Percentiles rank a stretch among this genome's conserved stretches.
Evolutionary conservation across 441 rosid species (phyloP).

Genomic region (Populus tomentosa): DNA sequence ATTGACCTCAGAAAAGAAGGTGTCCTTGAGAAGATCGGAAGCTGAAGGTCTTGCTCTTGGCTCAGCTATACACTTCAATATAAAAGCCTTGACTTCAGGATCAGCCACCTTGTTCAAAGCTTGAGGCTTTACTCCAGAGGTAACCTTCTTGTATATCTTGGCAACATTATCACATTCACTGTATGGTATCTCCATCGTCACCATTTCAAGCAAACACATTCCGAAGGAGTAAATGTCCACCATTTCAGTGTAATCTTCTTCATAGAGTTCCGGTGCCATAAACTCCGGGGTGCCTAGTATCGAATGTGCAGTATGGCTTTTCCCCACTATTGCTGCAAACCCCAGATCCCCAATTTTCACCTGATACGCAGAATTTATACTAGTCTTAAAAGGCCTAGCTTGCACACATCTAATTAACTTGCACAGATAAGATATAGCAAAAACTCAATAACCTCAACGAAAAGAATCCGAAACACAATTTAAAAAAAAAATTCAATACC

Average conservation of each 20-base stretch:
- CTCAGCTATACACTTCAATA: conserved; percentile 58
- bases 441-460: too few relatives aligned
- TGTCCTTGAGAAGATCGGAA: conserved; percentile 54
- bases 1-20: conserved; percentile 54
- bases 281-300: conserved; percentile 77
- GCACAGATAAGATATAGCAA: too few relatives aligned
- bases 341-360: conserved; percentile 90
- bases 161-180: conserved; percentile 69
- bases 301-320: conserved; percentile 64
- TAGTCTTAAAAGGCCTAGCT: conserved; percentile 1
- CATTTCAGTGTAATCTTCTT: conserved; percentile 74
- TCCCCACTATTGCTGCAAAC: conserved; percentile 66
- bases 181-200: conserved; percentile 73
- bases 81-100: conserved; percentile 55
- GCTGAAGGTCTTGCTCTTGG: conserved; percentile 65
- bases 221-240: conserved; percentile 86
- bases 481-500: background rate
- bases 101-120: conserved; percentile 41
- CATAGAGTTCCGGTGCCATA: conserved; percentile 92
- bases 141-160: conserved; percentile 77
- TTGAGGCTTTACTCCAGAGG: conserved; percentile 50
- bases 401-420: too few relatives aligned
- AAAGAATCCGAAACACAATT: background rate
- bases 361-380: conserved; percentile 14
- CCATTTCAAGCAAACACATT: conserved; percentile 81